Conservation (phyloP, 805 yeast genomes). For the Kuraishia hungarica region DNA sequence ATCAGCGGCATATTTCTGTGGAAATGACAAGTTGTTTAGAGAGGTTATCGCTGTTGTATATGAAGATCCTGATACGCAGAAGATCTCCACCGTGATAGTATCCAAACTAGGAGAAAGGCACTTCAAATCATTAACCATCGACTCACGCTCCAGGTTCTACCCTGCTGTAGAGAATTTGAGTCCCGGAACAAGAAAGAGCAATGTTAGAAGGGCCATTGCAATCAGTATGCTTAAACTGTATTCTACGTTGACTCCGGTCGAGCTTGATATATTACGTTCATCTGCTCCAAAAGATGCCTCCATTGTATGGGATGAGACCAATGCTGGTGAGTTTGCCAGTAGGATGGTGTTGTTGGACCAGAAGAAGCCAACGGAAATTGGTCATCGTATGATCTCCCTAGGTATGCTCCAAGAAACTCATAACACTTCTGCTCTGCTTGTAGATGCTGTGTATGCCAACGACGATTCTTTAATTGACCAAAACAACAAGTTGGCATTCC, state of each 20-base stretch:
- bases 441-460: slow-evolving; percentile 69
- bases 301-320: slow-evolving; percentile 67
- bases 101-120: slow-evolving; percentile 62
- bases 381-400: slow-evolving; percentile 41
- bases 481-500: slow-evolving; percentile 68
- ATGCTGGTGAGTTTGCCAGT: slow-evolving; percentile 76
- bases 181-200: slow-evolving; percentile 37
- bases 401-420: slow-evolving; percentile 48
- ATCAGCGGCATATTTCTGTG: slow-evolving; percentile 43
- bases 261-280: slow-evolving; percentile 5
- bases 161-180: slow-evolving; percentile 71
- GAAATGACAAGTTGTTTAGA: slow-evolving; percentile 37
- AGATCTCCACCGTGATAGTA: slow-evolving; percentile 45
- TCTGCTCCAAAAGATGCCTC: slow-evolving; percentile 5
- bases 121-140: slow-evolving; percentile 49
- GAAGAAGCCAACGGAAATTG: slow-evolving; percentile 47
- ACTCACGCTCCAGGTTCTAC: slow-evolving; percentile 56
- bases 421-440: slow-evolving; percentile 37
- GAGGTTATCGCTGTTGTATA: slow-evolving; percentile 42
- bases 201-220: slow-evolving; percentile 70
- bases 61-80: slow-evolving; percentile 33
- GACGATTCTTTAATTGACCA: slow-evolving; percentile 39
- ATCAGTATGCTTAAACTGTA: slow-evolving; percentile 62
- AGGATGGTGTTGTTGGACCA: slow-evolving; percentile 46
- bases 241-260: slow-evolving; percentile 38